Base-by-base conservation (phyloP, 257 asterid genomes). In the Solanum pimpinellifolium region DNA sequence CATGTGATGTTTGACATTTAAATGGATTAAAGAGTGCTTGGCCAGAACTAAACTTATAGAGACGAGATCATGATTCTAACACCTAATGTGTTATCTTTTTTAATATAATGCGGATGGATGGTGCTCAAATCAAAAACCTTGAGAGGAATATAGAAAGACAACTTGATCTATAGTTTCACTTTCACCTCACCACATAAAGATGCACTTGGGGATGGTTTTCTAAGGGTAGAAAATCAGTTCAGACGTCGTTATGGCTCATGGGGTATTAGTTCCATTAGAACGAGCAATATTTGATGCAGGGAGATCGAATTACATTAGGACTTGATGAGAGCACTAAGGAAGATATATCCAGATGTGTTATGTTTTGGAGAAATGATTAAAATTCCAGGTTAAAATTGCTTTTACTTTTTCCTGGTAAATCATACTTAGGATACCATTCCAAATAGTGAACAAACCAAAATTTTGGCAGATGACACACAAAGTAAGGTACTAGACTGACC, bases 401-500 rank as follows among this genome's bases (percentile, higher is more conserved):
- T 16, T 2, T 11, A 27, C 84, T 46, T 46, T 77, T 77, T 76
- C 59, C 60, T 42, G 23, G 37, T n/a, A 44, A 77, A 42, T 49
- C 59, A 49, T 49, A 49, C 59, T 14, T 47, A 47, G 20, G 59
- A 47, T 47, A 47, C 20, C 59, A 47, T 41, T 42, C 31, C 56
- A 74, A 35, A 7, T 75, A 37, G 52, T 66, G 13, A 25, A 13
- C 62, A 1, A 44, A 44, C 23, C 23, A 52, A 37, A 16, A 27
- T 72, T 73, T 41, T 72, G 49, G 86, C 91, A 93, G 93, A 88
- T 88, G 85, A 84, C 52, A 29, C 9, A 12, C 87, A 59, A 49
- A 90, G 88, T 59, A 42, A 14, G 68, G 9, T 77, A 60, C 86
- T 92, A 20, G 89, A 90, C 84, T 92, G 94, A 94, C 89, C 92